Evolutionary conservation across 2,329 filamentous ascomycete species (phyloP).

Genomic region (Didymella segeticola): DNA sequence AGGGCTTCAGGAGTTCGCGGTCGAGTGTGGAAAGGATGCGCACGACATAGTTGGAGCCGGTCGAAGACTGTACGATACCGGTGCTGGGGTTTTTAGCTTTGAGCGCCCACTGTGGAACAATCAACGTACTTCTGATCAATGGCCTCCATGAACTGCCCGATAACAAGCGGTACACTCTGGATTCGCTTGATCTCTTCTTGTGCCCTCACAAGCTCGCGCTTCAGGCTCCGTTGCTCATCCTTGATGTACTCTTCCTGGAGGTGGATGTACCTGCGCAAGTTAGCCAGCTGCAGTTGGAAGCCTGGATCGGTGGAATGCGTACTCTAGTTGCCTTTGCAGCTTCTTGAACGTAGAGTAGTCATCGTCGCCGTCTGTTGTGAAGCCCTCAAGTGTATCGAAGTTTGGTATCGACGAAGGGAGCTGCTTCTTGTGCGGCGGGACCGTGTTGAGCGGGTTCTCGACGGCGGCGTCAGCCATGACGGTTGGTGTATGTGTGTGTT

Average conservation of each 20-base stretch:
- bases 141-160: constrained; percentile 99
- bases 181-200: constrained; percentile 99
- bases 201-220: constrained; percentile 93
- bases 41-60: constrained; percentile 98
- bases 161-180: constrained; percentile 96
- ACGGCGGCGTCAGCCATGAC: constrained; percentile 86
- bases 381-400: constrained; percentile 87
- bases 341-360: constrained; percentile 97
- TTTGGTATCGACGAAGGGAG: constrained; percentile 82
- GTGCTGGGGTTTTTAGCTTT: constrained; percentile 65
- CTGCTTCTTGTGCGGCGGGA: constrained; percentile 81
- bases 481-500: constrained; percentile 4
- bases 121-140: constrained; percentile 92
- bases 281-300: constrained; percentile 30
- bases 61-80: constrained; percentile 97
- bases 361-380: constrained; percentile 80
- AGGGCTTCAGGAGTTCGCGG: constrained; percentile 96
- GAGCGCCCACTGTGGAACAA: background rate
- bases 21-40: constrained; percentile 98
- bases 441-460: constrained; percentile 77
- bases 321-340: constrained; percentile 95
- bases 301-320: constrained; percentile 45
- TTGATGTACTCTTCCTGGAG: constrained; percentile 99
- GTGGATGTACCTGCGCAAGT: constrained; percentile 77
- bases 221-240: constrained; percentile 97